phyloP scores from a whole-genome alignment of 257 asterid species.

The Echium plantagineum region DNA sequence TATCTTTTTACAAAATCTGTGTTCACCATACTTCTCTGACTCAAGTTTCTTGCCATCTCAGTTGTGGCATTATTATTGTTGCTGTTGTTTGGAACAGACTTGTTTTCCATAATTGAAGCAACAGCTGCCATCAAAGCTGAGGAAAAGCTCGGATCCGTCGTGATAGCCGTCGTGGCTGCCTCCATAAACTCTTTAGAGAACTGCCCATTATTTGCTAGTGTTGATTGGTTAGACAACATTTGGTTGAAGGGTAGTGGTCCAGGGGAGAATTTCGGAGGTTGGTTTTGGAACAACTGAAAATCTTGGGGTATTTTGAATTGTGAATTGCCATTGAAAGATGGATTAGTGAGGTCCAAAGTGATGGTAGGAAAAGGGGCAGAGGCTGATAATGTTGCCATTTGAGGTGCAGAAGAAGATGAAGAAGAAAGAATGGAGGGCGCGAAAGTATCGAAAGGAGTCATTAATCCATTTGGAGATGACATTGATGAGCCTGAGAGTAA shows the following conservation, averaged over 20 bases:
- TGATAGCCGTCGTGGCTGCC: slow-evolving; percentile 22
- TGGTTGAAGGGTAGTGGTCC: neutral
- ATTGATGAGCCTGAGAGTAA: slow-evolving; percentile 55
- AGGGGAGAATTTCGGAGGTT: slow-evolving; percentile 2
- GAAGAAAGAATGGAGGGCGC: neutral
- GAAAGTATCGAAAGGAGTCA: slow-evolving; percentile 11
- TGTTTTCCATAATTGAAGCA: slow-evolving; percentile 21
- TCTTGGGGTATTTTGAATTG: slow-evolving; percentile 4
- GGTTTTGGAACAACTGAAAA: slow-evolving; percentile 1
- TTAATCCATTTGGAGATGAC: slow-evolving; percentile 47
- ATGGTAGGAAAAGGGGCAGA: slow-evolving; percentile 45
- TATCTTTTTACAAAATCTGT: slow-evolving; percentile 1
- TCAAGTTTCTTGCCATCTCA: neutral
- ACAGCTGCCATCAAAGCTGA: slow-evolving; percentile 31
- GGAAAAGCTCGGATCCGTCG: slow-evolving; percentile 32
- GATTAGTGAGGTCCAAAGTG: slow-evolving; percentile 31
- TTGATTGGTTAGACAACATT: slow-evolving; percentile 1
- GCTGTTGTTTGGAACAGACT: slow-evolving; percentile 7
- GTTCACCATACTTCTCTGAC: neutral
- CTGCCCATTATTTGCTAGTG: neutral
- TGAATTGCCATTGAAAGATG: neutral
- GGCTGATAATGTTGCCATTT: slow-evolving; percentile 32
- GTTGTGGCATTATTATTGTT: neutral
- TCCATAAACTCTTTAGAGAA: slow-evolving; percentile 18
- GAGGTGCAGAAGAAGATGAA: slow-evolving; percentile 5